Conservation (phyloP, 495 filamentous ascomycete genomes). For the Penicillium cinerascens region DNA sequence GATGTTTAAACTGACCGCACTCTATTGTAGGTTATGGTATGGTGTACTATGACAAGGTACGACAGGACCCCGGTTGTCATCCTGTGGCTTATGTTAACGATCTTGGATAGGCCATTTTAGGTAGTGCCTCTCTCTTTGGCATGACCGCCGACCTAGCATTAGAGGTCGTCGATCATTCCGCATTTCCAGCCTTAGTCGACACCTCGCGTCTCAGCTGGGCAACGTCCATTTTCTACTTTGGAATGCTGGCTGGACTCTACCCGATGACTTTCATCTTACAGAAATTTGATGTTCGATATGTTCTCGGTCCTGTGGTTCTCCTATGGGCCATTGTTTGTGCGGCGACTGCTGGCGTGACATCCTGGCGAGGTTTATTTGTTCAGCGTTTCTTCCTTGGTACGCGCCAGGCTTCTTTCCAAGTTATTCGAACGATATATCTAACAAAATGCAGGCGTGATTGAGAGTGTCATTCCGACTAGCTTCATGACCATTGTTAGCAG, state of each 20-base stretch:
- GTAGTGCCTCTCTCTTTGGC: slow-evolving; percentile 67
- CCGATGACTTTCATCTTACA: slow-evolving; percentile 69
- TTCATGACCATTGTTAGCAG: slow-evolving; percentile 64
- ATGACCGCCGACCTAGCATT: slow-evolving; percentile 68
- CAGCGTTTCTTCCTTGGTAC: slow-evolving; percentile 66
- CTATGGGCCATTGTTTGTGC: slow-evolving; percentile 66
- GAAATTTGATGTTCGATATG: slow-evolving; percentile 57
- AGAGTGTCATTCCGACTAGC: slow-evolving; percentile 63
- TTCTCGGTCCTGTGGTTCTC: slow-evolving; percentile 61
- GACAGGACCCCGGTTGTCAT: neutral
- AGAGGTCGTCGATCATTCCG: slow-evolving; percentile 47
- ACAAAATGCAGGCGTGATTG: slow-evolving; percentile 51
- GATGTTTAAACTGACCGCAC: neutral
- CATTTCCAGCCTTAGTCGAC: slow-evolving; percentile 51
- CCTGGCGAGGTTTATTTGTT: slow-evolving; percentile 60
- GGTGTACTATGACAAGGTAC: slow-evolving; percentile 73
- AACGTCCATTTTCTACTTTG: slow-evolving; percentile 76
- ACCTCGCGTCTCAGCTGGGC: slow-evolving; percentile 69
- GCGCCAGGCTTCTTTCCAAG: neutral
- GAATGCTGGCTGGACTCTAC: slow-evolving; percentile 69
- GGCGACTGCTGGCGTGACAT: slow-evolving; percentile 62
- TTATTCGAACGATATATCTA: neutral
- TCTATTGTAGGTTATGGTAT: slow-evolving; percentile 55
- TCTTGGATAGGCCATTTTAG: slow-evolving; percentile 59
- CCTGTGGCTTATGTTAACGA: neutral